Conservation (phyloP, 2,329 filamentous ascomycete species). For the Ophiocordyceps camponoti-rufipedis region DNA sequence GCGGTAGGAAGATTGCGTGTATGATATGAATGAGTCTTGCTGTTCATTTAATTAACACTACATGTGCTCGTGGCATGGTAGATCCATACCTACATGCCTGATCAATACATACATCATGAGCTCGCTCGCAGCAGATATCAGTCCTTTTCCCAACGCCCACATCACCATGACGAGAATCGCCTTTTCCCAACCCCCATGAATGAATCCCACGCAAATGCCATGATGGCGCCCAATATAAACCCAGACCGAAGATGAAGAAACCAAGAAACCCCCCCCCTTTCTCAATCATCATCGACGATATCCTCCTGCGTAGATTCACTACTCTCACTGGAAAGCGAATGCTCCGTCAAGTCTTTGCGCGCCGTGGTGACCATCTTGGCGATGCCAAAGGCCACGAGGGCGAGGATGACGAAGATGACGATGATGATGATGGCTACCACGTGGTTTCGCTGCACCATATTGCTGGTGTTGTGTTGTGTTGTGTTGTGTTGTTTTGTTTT, state of each 20-base stretch:
- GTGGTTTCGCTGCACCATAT: conserved; percentile 45
- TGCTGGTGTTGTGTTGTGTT: neutral
- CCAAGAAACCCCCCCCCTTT: neutral
- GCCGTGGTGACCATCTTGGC: conserved; percentile 39
- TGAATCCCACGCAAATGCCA: no score
- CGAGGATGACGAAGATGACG: conserved; percentile 43
- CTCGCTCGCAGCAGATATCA: no score
- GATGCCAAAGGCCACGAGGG: conserved; percentile 43
- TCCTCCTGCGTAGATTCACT: conserved; percentile 7
- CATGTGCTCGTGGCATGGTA: no score
- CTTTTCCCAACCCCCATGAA: no score
- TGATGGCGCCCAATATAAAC: no score
- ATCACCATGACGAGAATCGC: no score
- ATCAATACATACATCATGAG: no score
- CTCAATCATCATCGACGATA: conserved; percentile 8
- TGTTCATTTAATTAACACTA: no score
- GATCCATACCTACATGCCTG: no score
- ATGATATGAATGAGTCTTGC: no score
- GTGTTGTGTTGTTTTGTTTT: neutral
- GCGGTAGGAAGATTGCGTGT: no score
- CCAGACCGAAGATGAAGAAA: neutral
- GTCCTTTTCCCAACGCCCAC: no score
- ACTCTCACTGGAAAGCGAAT: conserved; percentile 13
- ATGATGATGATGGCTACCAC: conserved; percentile 53
- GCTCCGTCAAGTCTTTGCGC: conserved; percentile 22